These are phyloP conservation scores for Periconia sp. DNA, from an alignment of 2,329 filamentous ascomycete genomes.

Conservation along the genomic window DNA sequence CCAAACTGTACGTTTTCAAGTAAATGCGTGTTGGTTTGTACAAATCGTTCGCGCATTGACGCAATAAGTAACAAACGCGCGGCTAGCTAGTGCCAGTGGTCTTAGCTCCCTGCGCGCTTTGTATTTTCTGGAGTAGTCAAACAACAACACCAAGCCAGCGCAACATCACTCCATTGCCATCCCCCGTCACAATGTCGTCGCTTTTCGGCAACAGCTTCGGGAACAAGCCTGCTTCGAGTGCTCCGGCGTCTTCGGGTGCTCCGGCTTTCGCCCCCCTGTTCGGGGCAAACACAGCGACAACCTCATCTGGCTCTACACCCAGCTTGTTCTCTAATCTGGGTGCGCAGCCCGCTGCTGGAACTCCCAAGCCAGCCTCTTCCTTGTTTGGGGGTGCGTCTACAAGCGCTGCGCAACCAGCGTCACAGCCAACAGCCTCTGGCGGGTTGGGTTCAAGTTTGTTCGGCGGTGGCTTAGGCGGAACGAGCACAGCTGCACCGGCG, in stretches of 20 bases:
- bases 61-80: conserved; percentile 16
- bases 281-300: conserved; percentile 17
- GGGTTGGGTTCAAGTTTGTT: conserved; percentile 37
- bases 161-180: conserved; percentile 9
- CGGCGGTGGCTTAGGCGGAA: conserved; percentile 27
- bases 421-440: conserved; percentile 30
- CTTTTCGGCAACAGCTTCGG: conserved; percentile 34
- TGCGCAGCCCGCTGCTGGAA: conserved; percentile 3
- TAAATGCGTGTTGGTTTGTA: no score
- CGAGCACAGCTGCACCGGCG: conserved; percentile 38
- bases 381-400: conserved; percentile 14
- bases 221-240: conserved; percentile 33
- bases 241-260: conserved; percentile 15
- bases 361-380: not conserved
- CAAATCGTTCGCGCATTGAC: no score
- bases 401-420: conserved; percentile 23
- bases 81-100: conserved; percentile 12
- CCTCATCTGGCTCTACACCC: conserved; percentile 23
- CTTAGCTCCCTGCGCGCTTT: conserved; percentile 22
- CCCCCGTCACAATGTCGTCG: conserved; percentile 29
- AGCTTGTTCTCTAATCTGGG: conserved; percentile 34
- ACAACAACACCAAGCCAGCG: conserved; percentile 20
- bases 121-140: conserved; percentile 32
- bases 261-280: conserved; percentile 27
- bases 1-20: not conserved